These are phyloP conservation scores for Penicillium sp. DNA, from an alignment of 2,329 filamentous ascomycete genomes.

Conservation along the genomic window DNA sequence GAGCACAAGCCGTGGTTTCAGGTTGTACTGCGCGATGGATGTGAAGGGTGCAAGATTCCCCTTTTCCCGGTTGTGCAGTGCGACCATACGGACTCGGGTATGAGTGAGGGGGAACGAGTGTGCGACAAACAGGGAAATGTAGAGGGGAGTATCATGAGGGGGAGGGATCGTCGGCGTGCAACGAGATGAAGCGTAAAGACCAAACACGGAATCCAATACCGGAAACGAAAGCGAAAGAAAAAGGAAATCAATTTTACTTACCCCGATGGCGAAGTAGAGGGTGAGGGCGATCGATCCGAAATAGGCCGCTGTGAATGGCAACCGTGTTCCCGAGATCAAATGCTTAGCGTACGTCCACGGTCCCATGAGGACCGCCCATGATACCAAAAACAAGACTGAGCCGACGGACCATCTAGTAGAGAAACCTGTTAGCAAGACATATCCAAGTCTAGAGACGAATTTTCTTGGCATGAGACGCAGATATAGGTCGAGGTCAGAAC, in stretches of 20 bases:
- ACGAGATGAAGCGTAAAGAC: neutral
- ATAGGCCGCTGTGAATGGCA: constrained; percentile 92
- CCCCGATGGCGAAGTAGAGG: constrained; percentile 86
- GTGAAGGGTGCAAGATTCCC: constrained; percentile 19
- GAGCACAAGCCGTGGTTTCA: constrained; percentile 5
- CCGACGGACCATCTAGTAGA: constrained; percentile 84
- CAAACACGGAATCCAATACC: neutral
- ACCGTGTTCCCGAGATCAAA: constrained; percentile 74
- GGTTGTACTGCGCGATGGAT: constrained; percentile 16
- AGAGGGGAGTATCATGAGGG: constrained; percentile 7
- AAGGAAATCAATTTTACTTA: constrained; percentile 53
- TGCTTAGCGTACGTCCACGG: constrained; percentile 79
- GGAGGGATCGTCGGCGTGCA: neutral
- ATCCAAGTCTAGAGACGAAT: constrained; percentile 1
- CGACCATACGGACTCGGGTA: constrained; percentile 9
- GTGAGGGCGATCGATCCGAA: constrained; percentile 90
- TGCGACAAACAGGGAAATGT: constrained; percentile 8
- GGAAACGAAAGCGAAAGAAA: constrained; percentile 3
- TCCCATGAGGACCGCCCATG: constrained; percentile 94
- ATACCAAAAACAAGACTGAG: constrained; percentile 82
- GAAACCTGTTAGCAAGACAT: constrained; percentile 23
- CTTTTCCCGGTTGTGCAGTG: constrained; percentile 12
- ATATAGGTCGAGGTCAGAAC: constrained; percentile 10
- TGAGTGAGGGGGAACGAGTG: neutral
- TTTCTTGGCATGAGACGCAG: constrained; percentile 23